Evolutionary conservation across 176 grass and related monocot genomes (phyloP), one percentile per base, ranked within the genome.

Genomic region (Carex parvula): DNA sequence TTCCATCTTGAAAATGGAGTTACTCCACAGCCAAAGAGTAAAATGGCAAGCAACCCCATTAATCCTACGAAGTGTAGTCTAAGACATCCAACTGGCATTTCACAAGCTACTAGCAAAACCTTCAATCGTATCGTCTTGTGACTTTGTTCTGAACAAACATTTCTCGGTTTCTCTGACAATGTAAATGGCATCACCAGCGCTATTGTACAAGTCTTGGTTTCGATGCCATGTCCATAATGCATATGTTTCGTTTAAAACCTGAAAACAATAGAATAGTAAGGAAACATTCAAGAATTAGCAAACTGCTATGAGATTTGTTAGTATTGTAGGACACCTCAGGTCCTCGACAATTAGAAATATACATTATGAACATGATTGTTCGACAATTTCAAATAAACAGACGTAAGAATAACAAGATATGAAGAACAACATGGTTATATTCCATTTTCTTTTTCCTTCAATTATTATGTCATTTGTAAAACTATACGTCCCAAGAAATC

Each of bases 181-280:
- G 76, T 91, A 94, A 30, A 97, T 92, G 67, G 87, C 88, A 81
- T 97, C 94, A 11, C 81, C 88, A 35, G 80, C 83, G 12, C 70
- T 61, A 29, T 6, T 24, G 22, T 94, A 89, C 50, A 85, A 21
- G 85, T 94, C 94, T 52, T 94, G 92, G 64, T 94, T 97, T 79
- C 94, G 82, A 83, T 94, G 88, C 94, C 94, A 97, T 3, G 84
- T 89, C 94, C 94, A 97, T 35, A 97, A 53, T 22, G 94, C 94
- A 86, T 97, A 83, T 37, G 94, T 97, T 70, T 94, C 90, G 32
- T 94, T 97, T 83, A 87, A 89, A 78, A 97, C 92, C 93, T 94
- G 84, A 84, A 52, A 57, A 7, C 60, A 48, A 66, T 26, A 73
- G 6, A 48, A 73, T 14, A 74, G 12, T 1, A 22, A 30, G 48